phyloP scores from a whole-genome alignment of 495 filamentous ascomycete species.

The Acidiella bohemica region DNA sequence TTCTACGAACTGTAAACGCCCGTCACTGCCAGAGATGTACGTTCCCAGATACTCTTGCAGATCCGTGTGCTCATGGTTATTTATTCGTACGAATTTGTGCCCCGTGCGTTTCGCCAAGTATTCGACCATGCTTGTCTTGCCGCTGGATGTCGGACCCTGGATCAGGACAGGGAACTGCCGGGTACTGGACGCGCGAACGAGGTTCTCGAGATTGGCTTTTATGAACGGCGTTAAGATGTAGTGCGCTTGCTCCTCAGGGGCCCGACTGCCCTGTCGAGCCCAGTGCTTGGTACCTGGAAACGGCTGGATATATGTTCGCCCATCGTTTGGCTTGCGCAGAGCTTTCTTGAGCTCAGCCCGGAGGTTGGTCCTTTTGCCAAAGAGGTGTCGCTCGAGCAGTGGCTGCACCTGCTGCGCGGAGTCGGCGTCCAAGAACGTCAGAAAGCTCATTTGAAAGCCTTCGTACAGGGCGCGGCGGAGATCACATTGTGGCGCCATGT shows the following conservation, averaged over 20 bases:
- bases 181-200: slow-evolving; percentile 84
- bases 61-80: slow-evolving; percentile 98
- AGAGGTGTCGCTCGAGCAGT: slow-evolving; percentile 67
- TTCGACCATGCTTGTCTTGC: slow-evolving; percentile 99
- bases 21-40: slow-evolving; percentile 74
- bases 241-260: slow-evolving; percentile 57
- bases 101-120: slow-evolving; percentile 90
- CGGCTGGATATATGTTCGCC: slow-evolving; percentile 56
- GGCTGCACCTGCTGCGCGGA: slow-evolving; percentile 68
- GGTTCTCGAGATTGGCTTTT: slow-evolving; percentile 80
- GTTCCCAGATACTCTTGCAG: slow-evolving; percentile 95
- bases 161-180: slow-evolving; percentile 87
- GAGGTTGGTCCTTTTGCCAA: slow-evolving; percentile 50
- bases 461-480: slow-evolving; percentile 78
- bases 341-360: slow-evolving; percentile 57
- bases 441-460: slow-evolving; percentile 96
- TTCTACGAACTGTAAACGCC: slow-evolving; percentile 79
- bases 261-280: slow-evolving; percentile 59
- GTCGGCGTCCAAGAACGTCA: slow-evolving; percentile 65
- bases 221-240: slow-evolving; percentile 97
- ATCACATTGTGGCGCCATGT: slow-evolving; percentile 76
- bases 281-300: slow-evolving; percentile 71
- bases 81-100: slow-evolving; percentile 94
- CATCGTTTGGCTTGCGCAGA: slow-evolving; percentile 61
- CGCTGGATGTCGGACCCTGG: slow-evolving; percentile 90